Evolutionary conservation across 208 protist genomes (phyloP).

Genomic region (Trypanosoma caninum): DNA sequence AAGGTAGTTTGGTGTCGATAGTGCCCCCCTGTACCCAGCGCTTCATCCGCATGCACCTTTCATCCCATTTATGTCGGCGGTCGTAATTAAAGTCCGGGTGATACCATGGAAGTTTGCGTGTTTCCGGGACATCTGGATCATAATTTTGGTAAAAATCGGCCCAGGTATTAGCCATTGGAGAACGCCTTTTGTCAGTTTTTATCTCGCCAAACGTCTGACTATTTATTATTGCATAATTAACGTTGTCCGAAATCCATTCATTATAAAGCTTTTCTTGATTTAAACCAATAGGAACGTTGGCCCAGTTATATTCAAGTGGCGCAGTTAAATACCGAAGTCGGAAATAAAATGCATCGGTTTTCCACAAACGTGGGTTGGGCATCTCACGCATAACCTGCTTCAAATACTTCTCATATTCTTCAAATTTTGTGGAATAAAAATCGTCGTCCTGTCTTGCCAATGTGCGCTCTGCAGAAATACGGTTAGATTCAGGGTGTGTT

Average conservation of each 20-base stretch:
- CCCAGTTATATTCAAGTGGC: conserved; percentile 89
- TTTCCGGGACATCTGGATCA: conserved; percentile 83
- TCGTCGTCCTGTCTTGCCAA: conserved; percentile 86
- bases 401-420: conserved; percentile 84
- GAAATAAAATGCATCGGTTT: conserved; percentile 91
- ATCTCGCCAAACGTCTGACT: conserved; percentile 54
- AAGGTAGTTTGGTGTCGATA: conserved; percentile 74
- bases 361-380: conserved; percentile 87
- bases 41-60: conserved; percentile 92
- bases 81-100: conserved; percentile 89
- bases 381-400: conserved; percentile 90
- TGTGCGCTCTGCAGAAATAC: conserved; percentile 80
- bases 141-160: conserved; percentile 83
- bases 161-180: conserved; percentile 86
- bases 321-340: conserved; percentile 80
- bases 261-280: conserved; percentile 78
- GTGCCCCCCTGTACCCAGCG: conserved; percentile 88
- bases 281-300: conserved; percentile 71
- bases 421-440: conserved; percentile 88
- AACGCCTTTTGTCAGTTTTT: conserved; percentile 68
- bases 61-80: conserved; percentile 88
- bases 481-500: conserved; percentile 83
- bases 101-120: conserved; percentile 85
- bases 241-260: conserved; percentile 84
- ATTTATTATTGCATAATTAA: conserved; percentile 81